Percentiles rank a stretch among this genome's conserved stretches.
Conservation (phyloP, 2,329 filamentous ascomycete genomes). For the Pseudofabraea citricarpa region DNA sequence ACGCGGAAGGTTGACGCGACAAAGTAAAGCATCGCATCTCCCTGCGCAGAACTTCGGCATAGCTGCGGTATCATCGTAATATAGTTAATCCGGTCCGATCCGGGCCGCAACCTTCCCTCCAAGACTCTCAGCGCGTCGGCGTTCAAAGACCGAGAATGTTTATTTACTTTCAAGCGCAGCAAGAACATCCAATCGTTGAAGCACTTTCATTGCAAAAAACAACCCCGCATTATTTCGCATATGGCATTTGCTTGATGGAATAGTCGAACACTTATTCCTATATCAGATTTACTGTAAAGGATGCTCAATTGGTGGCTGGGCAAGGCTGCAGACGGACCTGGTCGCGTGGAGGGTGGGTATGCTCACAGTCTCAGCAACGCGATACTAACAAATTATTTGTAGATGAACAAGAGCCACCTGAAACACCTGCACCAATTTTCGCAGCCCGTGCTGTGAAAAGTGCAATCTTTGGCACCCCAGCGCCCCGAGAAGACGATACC, state of each 20-base stretch:
- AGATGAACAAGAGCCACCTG: slow-evolving; percentile 44
- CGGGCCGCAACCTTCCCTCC: not conserved
- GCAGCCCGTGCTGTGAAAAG: slow-evolving; percentile 61
- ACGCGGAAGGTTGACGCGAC: not conserved
- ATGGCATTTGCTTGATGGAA: slow-evolving; percentile 5
- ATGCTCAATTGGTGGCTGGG: slow-evolving; percentile 31
- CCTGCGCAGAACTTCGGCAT: too few relatives aligned
- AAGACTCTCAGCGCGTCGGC: not conserved
- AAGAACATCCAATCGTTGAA: too few relatives aligned
- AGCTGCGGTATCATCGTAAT: too few relatives aligned
- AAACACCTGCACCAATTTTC: slow-evolving; percentile 63
- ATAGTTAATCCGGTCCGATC: not conserved
- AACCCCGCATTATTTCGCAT: not conserved
- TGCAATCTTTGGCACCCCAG: slow-evolving; percentile 57
- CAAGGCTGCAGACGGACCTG: slow-evolving; percentile 14
- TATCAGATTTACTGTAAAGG: slow-evolving; percentile 1
- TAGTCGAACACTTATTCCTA: not conserved
- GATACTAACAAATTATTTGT: slow-evolving; percentile 2
- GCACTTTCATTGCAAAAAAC: too few relatives aligned
- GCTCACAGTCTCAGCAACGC: not conserved
- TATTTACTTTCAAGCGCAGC: not conserved
- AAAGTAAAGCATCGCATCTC: too few relatives aligned
- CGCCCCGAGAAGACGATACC: slow-evolving; percentile 29
- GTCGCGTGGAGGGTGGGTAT: slow-evolving; percentile 18
- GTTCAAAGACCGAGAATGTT: not conserved